A percentile compares a stretch with the other conserved stretches of the same genome.
Conservation (phyloP, 495 filamentous ascomycete genomes). For the Usnea hakonensis region DNA sequence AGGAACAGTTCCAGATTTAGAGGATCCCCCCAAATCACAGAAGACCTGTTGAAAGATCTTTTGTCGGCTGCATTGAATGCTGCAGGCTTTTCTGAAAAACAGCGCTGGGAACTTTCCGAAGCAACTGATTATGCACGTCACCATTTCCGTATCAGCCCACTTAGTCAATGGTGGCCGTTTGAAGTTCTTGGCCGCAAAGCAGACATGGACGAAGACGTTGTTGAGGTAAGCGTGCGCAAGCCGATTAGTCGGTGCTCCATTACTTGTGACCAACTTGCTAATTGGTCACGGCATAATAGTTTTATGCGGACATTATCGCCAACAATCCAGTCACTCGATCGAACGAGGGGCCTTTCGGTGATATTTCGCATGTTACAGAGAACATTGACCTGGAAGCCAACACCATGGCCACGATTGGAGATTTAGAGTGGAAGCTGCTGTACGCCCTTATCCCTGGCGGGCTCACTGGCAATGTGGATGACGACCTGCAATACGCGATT, state of each 20-base stretch:
- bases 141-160: slow-evolving; percentile 20
- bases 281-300: neutral
- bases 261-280: neutral
- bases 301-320: slow-evolving; percentile 8
- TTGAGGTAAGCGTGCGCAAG: slow-evolving; percentile 22
- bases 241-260: neutral
- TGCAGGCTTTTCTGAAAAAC: slow-evolving; percentile 55
- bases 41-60: slow-evolving; percentile 49
- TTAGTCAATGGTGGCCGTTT: slow-evolving; percentile 34
- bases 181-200: slow-evolving; percentile 31
- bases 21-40: slow-evolving; percentile 36
- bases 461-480: neutral
- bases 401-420: slow-evolving; percentile 11
- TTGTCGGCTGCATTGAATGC: slow-evolving; percentile 51
- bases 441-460: neutral
- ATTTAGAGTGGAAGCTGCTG: slow-evolving; percentile 7
- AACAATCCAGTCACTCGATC: neutral
- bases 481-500: neutral
- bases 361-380: slow-evolving; percentile 1
- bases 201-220: slow-evolving; percentile 25
- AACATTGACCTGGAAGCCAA: slow-evolving; percentile 7
- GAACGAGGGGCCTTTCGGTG: slow-evolving; percentile 3
- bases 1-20: neutral
- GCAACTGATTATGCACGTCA: slow-evolving; percentile 16
- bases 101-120: slow-evolving; percentile 30